Evolutionary conservation across 192 early-diverging fungal species (phyloP).

Genomic region (Anaeromyces robustus): DNA sequence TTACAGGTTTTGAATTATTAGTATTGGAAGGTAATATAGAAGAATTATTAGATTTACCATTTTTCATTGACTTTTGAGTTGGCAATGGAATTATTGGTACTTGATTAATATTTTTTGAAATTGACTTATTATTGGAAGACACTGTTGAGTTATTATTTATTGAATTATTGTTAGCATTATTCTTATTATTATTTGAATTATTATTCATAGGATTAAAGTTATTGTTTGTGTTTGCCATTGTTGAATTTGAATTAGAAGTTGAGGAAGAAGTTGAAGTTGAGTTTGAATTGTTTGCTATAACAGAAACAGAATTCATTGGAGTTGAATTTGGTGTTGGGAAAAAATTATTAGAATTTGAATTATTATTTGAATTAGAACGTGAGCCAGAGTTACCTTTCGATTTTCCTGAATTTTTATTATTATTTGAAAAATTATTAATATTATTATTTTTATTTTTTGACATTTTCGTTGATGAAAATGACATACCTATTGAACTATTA

Average conservation of each 20-base stretch:
- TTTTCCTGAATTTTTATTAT: neutral
- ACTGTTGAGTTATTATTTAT: no score
- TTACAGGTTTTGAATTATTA: neutral
- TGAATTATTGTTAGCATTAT: no score
- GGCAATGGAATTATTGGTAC: neutral
- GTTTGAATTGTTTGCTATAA: neutral
- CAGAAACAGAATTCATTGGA: neutral
- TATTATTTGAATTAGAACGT: neutral
- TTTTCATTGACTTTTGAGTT: no score
- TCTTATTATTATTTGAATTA: no score
- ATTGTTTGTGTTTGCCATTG: neutral
- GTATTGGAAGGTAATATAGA: neutral
- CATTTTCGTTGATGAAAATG: neutral
- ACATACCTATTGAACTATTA: neutral
- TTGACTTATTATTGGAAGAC: neutral
- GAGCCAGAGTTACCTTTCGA: neutral
- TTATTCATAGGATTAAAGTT: neutral
- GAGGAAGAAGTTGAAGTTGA: neutral
- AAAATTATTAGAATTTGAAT: neutral
- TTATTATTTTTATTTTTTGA: neutral
- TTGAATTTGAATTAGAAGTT: neutral
- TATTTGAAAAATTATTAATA: no score
- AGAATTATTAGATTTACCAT: neutral
- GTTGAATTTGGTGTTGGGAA: neutral
- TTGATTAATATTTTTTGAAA: neutral